Conservation (phyloP, 768 basidiomycete genomes). For the Rhizopogon sp. region DNA sequence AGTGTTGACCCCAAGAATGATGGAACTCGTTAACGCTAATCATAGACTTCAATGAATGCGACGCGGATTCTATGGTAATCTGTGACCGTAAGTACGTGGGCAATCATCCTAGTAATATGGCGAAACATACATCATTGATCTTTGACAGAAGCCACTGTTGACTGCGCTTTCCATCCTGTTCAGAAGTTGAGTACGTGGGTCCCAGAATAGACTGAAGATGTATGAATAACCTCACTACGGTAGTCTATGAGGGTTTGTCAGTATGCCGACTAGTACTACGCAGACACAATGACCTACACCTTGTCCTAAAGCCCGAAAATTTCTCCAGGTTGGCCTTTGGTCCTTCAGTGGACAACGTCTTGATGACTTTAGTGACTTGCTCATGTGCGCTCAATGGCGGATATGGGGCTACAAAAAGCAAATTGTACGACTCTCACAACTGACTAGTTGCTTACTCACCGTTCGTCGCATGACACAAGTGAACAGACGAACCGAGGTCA, state of each 20-base stretch:
- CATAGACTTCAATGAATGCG: conserved; percentile 44
- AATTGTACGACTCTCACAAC: not conserved
- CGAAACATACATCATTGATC: conserved; percentile 51
- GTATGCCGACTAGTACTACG: not conserved
- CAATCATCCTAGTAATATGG: conserved; percentile 4
- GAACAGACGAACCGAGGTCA: conserved; percentile 43
- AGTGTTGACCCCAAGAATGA: conserved; percentile 85
- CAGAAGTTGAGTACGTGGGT: not conserved
- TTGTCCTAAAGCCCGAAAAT: conserved; percentile 14
- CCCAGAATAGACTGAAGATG: not conserved
- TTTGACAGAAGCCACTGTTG: conserved; percentile 72
- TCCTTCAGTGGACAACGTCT: conserved; percentile 61
- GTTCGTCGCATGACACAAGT: conserved; percentile 30
- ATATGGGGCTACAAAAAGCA: conserved; percentile 39
- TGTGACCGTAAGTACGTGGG: conserved; percentile 20
- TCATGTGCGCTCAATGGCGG: conserved; percentile 58
- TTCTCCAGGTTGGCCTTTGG: conserved; percentile 35
- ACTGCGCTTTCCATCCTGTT: conserved; percentile 68
- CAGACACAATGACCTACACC: not conserved
- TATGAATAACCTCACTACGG: conserved; percentile 1
- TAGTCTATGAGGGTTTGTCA: not conserved
- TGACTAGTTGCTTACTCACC: conserved; percentile 27
- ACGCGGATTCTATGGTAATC: conserved; percentile 63
- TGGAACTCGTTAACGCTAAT: conserved; percentile 70
- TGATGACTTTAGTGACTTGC: conserved; percentile 53